Conservation (phyloP, 495 filamentous ascomycete genomes). For the Penicillium riverlandense region DNA sequence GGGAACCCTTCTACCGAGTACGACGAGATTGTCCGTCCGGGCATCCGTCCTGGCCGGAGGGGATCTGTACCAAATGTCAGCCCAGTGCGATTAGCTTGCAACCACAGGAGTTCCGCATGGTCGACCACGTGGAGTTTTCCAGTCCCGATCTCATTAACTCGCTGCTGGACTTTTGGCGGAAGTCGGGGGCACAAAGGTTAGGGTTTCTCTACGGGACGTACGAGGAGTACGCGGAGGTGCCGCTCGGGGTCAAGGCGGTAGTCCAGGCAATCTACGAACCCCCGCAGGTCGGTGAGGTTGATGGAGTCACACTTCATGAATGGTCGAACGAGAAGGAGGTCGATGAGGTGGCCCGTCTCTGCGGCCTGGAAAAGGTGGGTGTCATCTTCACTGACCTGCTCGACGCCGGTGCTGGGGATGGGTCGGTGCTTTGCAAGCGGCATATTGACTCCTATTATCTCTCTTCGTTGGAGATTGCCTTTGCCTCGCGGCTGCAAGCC, state of each 20-base stretch:
- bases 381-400: constrained; percentile 94
- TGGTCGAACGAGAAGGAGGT: constrained; percentile 86
- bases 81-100: constrained; percentile 95
- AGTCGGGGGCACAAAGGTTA: constrained; percentile 68
- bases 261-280: constrained; percentile 98
- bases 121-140: constrained; percentile 96
- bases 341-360: constrained; percentile 72
- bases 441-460: constrained; percentile 94
- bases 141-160: constrained; percentile 73
- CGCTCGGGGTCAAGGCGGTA: constrained; percentile 89
- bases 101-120: constrained; percentile 91
- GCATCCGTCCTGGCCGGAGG: constrained; percentile 88
- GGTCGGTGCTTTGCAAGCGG: constrained; percentile 85
- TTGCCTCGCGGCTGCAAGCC: constrained; percentile 81
- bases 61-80: constrained; percentile 99
- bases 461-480: constrained; percentile 84
- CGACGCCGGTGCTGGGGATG: constrained; percentile 73
- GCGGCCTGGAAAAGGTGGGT: constrained; percentile 83
- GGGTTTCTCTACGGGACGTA: constrained; percentile 91
- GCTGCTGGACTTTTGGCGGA: constrained; percentile 86
- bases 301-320: constrained; percentile 78
- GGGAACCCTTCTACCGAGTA: constrained; percentile 89
- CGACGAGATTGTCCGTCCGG: constrained; percentile 84
- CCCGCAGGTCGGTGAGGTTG: constrained; percentile 83
- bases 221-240: constrained; percentile 86